Evolutionary conservation across 2,329 filamentous ascomycete genomes (phyloP), one percentile per base, ranked within the genome.

Genomic region (Colletotrichum liaoningense): DNA sequence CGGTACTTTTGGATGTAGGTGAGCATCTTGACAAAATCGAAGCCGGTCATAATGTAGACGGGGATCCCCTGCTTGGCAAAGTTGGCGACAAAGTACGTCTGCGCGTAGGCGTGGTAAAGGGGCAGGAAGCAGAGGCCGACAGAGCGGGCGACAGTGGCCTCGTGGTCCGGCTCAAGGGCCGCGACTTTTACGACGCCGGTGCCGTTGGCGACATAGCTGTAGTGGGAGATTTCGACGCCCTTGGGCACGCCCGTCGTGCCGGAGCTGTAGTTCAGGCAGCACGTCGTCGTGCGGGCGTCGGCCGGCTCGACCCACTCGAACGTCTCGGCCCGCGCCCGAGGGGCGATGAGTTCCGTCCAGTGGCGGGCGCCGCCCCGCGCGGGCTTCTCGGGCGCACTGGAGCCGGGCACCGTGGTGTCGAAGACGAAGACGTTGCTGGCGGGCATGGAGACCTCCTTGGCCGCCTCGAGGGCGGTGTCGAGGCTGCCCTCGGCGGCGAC

Each of bases 221-320:
- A 85, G 81, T 97, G 94, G n/a, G 91, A 91, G 75, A 97, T 93
- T 82, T 93, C 91, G 16, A 97, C 94, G 12, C 95, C 95, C 80
- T 97, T 97, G 11, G 94, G 94, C 4, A 95, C 87, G 7, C 95
- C 94, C 0, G 95, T 97, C 1, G 93, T 95, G 12, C 94, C 91
- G 35, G 89, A 92, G 75, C 91, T 93, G 83, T 96, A 97, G 81
- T 97, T 97, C 74, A 97, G 88, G 28, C 90, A 92, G 76, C 92
- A 90, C 1, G 90, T 89, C 5, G 87, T 86, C 28, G 83, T 81
- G 71, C 86, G 86, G 2, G 89, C 83, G 54, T 88, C 84, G 0
- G 83, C 80, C 0, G 86, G 87, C 71, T 91, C 87, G 19, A 88
- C 80, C 94, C 94, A 97, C 60, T 83, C 81, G 80, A 93, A 95